phyloP scores from a whole-genome alignment of 176 grass and related monocot species.

The Calamus simplicifolius region DNA sequence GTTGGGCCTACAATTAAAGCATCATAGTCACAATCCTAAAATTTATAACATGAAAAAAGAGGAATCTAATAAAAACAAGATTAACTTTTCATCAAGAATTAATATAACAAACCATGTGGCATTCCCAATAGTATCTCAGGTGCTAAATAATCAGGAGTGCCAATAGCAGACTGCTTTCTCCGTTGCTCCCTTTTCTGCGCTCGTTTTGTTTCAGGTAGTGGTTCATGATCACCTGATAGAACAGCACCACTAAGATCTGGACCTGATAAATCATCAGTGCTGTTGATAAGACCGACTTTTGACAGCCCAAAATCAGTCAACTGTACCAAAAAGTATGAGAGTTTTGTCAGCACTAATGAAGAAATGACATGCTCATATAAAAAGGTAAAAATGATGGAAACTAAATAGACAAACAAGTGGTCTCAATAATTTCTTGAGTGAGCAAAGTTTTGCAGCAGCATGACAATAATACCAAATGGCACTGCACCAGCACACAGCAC shows the following conservation, averaged over 20 bases:
- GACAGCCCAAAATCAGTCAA: conserved; percentile 97
- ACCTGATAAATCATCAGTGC: conserved; percentile 96
- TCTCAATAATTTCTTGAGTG: no score
- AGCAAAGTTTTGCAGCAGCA: no score
- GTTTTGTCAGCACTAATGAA: no score
- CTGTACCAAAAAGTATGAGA: conserved; percentile 17
- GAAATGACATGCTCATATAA: no score
- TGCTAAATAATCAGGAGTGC: conserved; percentile 95
- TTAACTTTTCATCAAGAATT: no score
- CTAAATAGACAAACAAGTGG: no score
- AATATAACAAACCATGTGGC: conserved; percentile 50
- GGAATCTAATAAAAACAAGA: no score
- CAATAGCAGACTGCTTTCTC: conserved; percentile 79
- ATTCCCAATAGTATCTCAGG: conserved; percentile 95
- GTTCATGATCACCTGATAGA: conserved; percentile 52
- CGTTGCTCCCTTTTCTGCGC: conserved; percentile 68
- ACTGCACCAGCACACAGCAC: no score
- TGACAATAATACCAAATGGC: no score
- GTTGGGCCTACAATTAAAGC: conserved; percentile 45
- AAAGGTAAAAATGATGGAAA: no score
- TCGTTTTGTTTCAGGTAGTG: conserved; percentile 39
- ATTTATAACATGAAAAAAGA: background rate
- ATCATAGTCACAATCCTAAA: background rate
- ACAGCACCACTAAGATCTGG: conserved; percentile 65
- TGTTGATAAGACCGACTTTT: conserved; percentile 96